Conservation (phyloP, 805 yeast genomes). For the Wickerhamomyces kurtzmanii region DNA sequence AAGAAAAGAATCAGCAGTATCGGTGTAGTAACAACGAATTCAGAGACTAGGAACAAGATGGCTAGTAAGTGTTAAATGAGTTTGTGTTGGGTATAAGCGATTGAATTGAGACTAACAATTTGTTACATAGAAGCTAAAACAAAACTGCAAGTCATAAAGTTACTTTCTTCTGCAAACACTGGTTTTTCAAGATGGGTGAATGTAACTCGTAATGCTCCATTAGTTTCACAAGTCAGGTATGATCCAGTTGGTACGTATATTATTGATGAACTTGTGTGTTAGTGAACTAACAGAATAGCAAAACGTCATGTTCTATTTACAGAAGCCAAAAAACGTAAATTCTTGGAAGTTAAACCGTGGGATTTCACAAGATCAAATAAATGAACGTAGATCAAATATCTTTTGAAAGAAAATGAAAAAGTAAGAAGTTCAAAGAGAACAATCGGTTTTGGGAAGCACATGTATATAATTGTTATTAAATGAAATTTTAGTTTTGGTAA, state of each 20-base stretch:
- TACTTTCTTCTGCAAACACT: conserved; percentile 83
- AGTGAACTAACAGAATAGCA: conserved; percentile 30
- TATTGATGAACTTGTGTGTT: conserved; percentile 9
- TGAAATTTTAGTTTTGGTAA: too few species aligned
- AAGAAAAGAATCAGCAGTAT: too few species aligned
- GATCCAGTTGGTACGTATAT: conserved; percentile 53
- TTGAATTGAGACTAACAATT: not conserved
- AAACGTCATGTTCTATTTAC: conserved; percentile 86
- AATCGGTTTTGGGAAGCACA: too few species aligned
- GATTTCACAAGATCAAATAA: conserved; percentile 31
- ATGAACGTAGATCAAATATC: conserved; percentile 1
- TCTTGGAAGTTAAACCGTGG: conserved; percentile 40
- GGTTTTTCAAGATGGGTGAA: conserved; percentile 77
- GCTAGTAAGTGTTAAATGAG: conserved; percentile 5
- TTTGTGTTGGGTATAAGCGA: not conserved
- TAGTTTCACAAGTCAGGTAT: conserved; percentile 73
- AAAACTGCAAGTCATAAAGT: conserved; percentile 73
- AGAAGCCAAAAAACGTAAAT: conserved; percentile 82
- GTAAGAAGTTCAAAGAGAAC: too few species aligned
- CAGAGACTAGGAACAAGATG: conserved; percentile 2
- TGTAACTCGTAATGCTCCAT: conserved; percentile 74
- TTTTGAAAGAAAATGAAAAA: conserved; percentile 2
- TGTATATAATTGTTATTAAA: too few species aligned
- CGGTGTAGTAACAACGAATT: too few species aligned
- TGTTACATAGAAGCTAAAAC: conserved; percentile 46